These are phyloP conservation scores for Anisodus tanguticus DNA, from an alignment of 257 asterid genomes.

Conservation along the genomic window DNA sequence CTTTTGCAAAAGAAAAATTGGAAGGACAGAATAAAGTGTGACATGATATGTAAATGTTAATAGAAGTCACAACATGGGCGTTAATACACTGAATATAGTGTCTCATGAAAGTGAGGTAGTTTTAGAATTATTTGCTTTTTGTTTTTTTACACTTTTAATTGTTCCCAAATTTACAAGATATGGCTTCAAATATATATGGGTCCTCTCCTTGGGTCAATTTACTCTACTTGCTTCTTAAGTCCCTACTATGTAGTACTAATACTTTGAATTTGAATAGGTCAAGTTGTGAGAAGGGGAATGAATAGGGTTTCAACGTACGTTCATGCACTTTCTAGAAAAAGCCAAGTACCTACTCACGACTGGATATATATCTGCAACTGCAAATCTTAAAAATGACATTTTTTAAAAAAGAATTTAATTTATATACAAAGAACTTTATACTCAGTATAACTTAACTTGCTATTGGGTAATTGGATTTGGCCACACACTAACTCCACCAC, in stretches of 20 bases:
- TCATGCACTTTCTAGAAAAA: constrained; percentile 46
- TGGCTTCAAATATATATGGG: not conserved
- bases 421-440: not conserved
- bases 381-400: constrained; percentile 5
- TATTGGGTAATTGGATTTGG: too few relatives aligned
- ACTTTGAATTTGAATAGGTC: constrained; percentile 29
- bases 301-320: constrained; percentile 16
- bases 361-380: constrained; percentile 19
- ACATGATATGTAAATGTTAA: not conserved
- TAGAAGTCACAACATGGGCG: not conserved
- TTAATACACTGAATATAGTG: not conserved
- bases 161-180: not conserved
- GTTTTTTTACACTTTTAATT: not conserved
- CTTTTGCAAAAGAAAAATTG: not conserved
- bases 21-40: not conserved
- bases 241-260: constrained; percentile 12
- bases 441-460: too few relatives aligned
- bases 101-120: not conserved
- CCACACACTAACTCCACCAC: too few relatives aligned
- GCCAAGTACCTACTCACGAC: constrained; percentile 24
- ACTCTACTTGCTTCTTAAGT: not conserved
- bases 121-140: not conserved
- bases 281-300: constrained; percentile 36
- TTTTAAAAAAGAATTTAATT: not conserved
- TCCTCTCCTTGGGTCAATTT: not conserved